Base-by-base conservation (phyloP, 306 rosid genomes). In the Cucurbita maxima region DNA sequence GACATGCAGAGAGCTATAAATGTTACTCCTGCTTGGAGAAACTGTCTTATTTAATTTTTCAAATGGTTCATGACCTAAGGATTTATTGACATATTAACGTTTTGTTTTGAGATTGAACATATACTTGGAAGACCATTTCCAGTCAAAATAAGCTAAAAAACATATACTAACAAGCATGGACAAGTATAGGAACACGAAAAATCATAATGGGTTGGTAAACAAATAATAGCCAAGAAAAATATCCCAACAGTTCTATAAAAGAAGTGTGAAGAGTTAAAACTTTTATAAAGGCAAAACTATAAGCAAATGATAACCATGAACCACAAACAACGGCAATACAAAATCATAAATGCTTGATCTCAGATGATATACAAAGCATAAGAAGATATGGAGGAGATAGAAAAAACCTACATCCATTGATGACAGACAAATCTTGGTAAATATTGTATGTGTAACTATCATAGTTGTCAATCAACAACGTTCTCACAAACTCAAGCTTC, bases 391-490 rank as follows among this genome's bases (percentile, higher is more conserved):
- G 48, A 34, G 73, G 54, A 34, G 73, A 68, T 75, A 79, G 58
- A 73, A 62, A 80, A 73, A 62, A 62, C 95, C 58, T 84, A 95
- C 99, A 77, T 10, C 99, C 97, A 79, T 95, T 95, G 81, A 95
- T 77, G 75, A 89, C 57, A 73, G 97, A 91, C 63, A 95, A 81
- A 77, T 89, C 96, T 90, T 95, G 99, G 86, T 86, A 95, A 79
- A 95, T 86, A 81, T 95, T 95, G 83, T 95, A 95, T 5, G 99
- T 95, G 85, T 95, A 95, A 74, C 99, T 95, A 67, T 95, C 99
- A 77, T 95, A 91, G 84, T 95, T 95, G 83, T 95, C 99, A 76
- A 95, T 89, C 96, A 94, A 80, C 85, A 94, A 82, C 22, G 99
- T 95, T 83, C 92, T 88, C 78, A 91, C 90, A 70, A 73, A 83